A percentile compares a stretch with the other conserved stretches of the same genome.
Conservation (phyloP, 208 protist genomes). For the Endotrypanum monterogeii region DNA sequence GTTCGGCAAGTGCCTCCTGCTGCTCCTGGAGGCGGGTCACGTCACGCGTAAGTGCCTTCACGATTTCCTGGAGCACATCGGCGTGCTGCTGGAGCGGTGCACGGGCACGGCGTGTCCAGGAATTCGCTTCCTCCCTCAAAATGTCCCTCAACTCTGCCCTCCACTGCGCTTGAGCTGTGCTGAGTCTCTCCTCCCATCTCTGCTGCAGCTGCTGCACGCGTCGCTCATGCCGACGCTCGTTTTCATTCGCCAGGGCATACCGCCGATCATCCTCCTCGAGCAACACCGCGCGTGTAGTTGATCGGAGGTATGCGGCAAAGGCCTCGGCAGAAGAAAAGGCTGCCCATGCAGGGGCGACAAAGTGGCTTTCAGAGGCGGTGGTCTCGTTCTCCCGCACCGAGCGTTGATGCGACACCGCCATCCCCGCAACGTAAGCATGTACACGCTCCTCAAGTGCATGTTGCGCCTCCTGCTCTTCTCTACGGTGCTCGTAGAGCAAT, state of each 20-base stretch:
- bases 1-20: slow-evolving; percentile 11
- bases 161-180: slow-evolving; percentile 25
- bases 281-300: slow-evolving; percentile 42
- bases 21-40: slow-evolving; percentile 25
- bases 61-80: slow-evolving; percentile 34
- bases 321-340: slow-evolving; percentile 42
- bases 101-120: slow-evolving; percentile 8
- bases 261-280: slow-evolving; percentile 46
- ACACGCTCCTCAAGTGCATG: slow-evolving; percentile 21
- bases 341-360: neutral
- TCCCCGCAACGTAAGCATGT: slow-evolving; percentile 11
- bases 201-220: slow-evolving; percentile 23
- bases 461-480: slow-evolving; percentile 13
- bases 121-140: slow-evolving; percentile 16
- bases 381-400: neutral
- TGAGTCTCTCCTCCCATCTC: slow-evolving; percentile 25
- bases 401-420: neutral
- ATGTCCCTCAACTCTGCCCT: slow-evolving; percentile 12
- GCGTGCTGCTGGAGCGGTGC: slow-evolving; percentile 30
- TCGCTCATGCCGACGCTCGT: slow-evolving; percentile 30
- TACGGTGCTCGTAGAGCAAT: neutral
- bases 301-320: slow-evolving; percentile 56
- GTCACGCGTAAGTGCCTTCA: slow-evolving; percentile 31
- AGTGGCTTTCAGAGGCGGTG: neutral
- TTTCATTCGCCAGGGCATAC: slow-evolving; percentile 27